These are phyloP conservation scores for Colletotrichum siamense DNA, from an alignment of 2,329 filamentous ascomycete species.

Conservation along the genomic window DNA sequence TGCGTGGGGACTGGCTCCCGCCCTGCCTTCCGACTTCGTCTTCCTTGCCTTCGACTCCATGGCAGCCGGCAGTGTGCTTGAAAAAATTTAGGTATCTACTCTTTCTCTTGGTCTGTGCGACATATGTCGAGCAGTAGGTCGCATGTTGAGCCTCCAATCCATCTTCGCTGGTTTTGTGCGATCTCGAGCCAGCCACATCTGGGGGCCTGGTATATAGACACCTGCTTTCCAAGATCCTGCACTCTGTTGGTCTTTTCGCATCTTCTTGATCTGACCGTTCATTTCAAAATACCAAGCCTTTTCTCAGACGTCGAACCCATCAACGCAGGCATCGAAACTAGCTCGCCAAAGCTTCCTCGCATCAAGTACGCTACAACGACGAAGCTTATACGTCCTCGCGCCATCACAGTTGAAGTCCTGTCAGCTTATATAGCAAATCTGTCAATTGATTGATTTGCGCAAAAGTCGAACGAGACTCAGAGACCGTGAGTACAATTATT, in stretches of 20 bases:
- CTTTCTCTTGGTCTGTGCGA: conserved; percentile 19
- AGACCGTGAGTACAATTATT: not conserved
- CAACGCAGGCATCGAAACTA: not conserved
- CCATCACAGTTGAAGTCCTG: not conserved
- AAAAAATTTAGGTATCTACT: conserved; percentile 5
- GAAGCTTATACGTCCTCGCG: not conserved
- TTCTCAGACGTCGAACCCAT: not conserved
- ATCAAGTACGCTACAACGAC: not conserved
- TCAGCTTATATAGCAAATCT: not conserved
- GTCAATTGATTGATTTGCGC: not conserved
- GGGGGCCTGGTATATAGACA: conserved; percentile 41
- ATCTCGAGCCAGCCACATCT: conserved; percentile 33
- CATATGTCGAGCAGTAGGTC: conserved; percentile 10
- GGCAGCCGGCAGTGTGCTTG: conserved; percentile 10
- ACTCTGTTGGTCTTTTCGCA: conserved; percentile 24
- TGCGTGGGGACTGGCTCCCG: conserved; percentile 27
- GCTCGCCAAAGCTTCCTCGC: not conserved
- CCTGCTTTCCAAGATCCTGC: conserved; percentile 36
- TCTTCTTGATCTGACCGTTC: not conserved
- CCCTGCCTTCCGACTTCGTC: conserved; percentile 27
- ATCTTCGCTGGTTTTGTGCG: conserved; percentile 32
- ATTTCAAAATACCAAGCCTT: not conserved
- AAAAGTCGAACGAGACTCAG: not conserved
- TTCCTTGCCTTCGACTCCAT: conserved; percentile 18
- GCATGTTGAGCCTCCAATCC: conserved; percentile 24